phyloP scores from a whole-genome alignment of 2,329 filamentous ascomycete genomes.

The Aspergillus nomiae region DNA sequence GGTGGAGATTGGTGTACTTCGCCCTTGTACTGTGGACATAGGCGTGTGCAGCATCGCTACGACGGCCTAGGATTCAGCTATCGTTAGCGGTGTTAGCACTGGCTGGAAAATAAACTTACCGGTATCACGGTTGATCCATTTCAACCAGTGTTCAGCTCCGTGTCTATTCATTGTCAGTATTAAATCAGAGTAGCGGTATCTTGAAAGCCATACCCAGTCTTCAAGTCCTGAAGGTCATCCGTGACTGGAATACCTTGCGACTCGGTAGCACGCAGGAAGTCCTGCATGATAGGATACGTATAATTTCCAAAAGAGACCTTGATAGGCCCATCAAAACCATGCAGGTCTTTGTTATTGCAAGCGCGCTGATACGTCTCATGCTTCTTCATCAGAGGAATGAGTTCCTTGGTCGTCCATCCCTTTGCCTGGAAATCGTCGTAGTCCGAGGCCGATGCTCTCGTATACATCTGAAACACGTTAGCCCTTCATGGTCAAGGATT shows the following conservation, averaged over 20 bases:
- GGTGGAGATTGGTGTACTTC: constrained; percentile 69
- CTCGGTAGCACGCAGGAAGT: constrained; percentile 73
- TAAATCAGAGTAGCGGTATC: background rate
- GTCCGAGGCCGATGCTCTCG: constrained; percentile 69
- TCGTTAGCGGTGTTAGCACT: background rate
- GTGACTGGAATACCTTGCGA: constrained; percentile 74
- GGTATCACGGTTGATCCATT: constrained; percentile 73
- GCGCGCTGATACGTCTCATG: constrained; percentile 75
- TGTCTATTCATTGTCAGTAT: constrained; percentile 38
- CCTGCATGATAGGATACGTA: constrained; percentile 79
- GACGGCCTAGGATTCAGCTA: constrained; percentile 61
- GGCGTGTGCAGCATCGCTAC: constrained; percentile 74
- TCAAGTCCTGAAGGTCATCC: constrained; percentile 74
- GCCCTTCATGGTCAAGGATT: background rate
- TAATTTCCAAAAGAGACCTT: constrained; percentile 82
- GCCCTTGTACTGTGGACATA: constrained; percentile 77
- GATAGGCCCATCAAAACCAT: constrained; percentile 78
- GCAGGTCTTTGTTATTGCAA: constrained; percentile 62
- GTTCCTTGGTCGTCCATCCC: constrained; percentile 76
- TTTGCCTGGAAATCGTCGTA: constrained; percentile 79
- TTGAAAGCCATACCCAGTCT: constrained; percentile 34
- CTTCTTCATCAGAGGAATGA: constrained; percentile 77
- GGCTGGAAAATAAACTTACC: constrained; percentile 41
- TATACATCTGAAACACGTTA: constrained; percentile 62
- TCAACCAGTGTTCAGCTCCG: constrained; percentile 80